These are phyloP conservation scores for Ilex aquifolium DNA, from an alignment of 257 asterid species.

Conservation along the genomic window DNA sequence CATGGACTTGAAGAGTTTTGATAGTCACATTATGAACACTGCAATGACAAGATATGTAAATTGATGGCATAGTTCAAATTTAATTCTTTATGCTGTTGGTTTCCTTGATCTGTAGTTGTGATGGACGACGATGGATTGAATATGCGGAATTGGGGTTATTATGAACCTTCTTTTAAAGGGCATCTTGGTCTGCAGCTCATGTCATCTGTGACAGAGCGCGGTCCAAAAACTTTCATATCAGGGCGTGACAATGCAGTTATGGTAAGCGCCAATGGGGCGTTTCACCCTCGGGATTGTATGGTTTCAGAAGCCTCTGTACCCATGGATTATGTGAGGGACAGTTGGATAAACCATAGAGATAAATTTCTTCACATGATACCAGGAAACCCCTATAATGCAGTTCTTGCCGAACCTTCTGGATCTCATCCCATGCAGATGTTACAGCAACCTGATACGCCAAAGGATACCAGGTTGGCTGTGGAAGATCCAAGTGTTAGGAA, in stretches of 20 bases:
- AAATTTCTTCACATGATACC: slow-evolving; percentile 77
- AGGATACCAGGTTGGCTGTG: slow-evolving; percentile 28
- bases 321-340: slow-evolving; percentile 76
- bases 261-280: slow-evolving; percentile 60
- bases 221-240: slow-evolving; percentile 58
- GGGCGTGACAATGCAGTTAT: slow-evolving; percentile 53
- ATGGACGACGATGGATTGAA: slow-evolving; percentile 84
- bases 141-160: slow-evolving; percentile 91
- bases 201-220: slow-evolving; percentile 68
- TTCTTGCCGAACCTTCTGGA: slow-evolving; percentile 61
- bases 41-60: slow-evolving; percentile 11
- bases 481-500: slow-evolving; percentile 52
- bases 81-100: slow-evolving; percentile 19
- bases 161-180: slow-evolving; percentile 66
- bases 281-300: slow-evolving; percentile 51
- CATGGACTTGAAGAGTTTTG: slow-evolving; percentile 7
- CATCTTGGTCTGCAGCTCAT: slow-evolving; percentile 83
- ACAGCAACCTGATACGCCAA: slow-evolving; percentile 44
- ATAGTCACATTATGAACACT: slow-evolving; percentile 7
- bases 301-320: slow-evolving; percentile 58
- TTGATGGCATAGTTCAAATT: slow-evolving; percentile 7
- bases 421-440: slow-evolving; percentile 64
- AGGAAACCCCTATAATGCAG: slow-evolving; percentile 39
- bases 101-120: slow-evolving; percentile 40
- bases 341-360: slow-evolving; percentile 79